Percentiles rank a stretch among this genome's conserved stretches.
Evolutionary conservation across 192 early-diverging fungal species (phyloP).

Genomic region (Coemansia sp.): DNA sequence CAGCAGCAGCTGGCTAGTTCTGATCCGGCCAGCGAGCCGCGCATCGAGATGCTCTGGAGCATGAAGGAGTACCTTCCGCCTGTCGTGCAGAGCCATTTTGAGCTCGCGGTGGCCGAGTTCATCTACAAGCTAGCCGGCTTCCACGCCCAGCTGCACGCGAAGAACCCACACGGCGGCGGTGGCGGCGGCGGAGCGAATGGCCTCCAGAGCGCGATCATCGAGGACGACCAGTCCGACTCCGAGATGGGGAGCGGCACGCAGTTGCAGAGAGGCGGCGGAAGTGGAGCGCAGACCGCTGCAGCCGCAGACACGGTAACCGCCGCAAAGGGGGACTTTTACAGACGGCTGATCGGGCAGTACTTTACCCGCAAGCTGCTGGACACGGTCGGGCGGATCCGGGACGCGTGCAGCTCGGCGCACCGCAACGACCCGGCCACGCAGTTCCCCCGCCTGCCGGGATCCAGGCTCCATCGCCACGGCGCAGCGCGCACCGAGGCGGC

Average conservation of each 20-base stretch:
- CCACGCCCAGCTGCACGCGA: conserved; percentile 43
- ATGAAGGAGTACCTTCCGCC: conserved; percentile 85
- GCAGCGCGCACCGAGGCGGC: conserved; percentile 61
- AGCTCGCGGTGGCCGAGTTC: conserved; percentile 69
- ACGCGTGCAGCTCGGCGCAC: conserved; percentile 28
- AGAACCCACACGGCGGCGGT: conserved; percentile 32
- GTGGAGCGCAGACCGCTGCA: background rate
- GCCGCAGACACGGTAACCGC: conserved; percentile 8
- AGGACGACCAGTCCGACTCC: conserved; percentile 23
- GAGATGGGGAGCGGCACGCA: background rate
- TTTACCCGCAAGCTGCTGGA: conserved; percentile 68
- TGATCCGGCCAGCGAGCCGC: conserved; percentile 30
- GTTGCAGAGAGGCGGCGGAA: background rate
- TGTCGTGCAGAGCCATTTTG: conserved; percentile 70
- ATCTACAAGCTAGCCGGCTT: conserved; percentile 63
- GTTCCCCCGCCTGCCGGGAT: conserved; percentile 74
- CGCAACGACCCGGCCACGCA: conserved; percentile 28
- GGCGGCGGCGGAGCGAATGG: conserved; percentile 8
- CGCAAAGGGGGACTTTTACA: conserved; percentile 43
- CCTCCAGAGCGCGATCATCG: conserved; percentile 36
- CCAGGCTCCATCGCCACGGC: conserved; percentile 12
- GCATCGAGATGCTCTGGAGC: conserved; percentile 83
- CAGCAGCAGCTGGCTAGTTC: conserved; percentile 11
- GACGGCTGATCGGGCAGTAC: conserved; percentile 57
- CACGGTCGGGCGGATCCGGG: conserved; percentile 62